A percentile compares a stretch with the other conserved stretches of the same genome.
Conservation (phyloP, 257 asterid species). For the Solanum bulbocastanum region DNA sequence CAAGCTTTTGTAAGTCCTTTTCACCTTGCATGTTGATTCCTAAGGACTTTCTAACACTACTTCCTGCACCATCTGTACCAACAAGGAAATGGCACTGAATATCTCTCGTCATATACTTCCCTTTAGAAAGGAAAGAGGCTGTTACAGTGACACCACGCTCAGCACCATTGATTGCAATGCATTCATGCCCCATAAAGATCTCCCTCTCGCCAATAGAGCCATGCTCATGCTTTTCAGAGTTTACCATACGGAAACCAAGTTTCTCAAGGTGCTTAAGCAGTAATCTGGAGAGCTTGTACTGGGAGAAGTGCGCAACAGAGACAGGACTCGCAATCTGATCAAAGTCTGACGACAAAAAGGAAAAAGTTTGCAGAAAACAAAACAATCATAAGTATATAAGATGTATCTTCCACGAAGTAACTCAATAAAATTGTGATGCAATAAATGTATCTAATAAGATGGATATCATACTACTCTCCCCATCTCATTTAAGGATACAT, state of each 20-base stretch:
- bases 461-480: background rate
- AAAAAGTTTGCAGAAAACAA: conserved; percentile 4
- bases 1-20: conserved; percentile 71
- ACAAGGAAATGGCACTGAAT: conserved; percentile 61
- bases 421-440: background rate
- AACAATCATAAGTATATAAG: conserved; percentile 1
- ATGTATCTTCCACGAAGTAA: background rate
- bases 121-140: conserved; percentile 31
- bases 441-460: background rate
- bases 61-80: conserved; percentile 90
- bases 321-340: conserved; percentile 69
- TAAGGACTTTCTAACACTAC: conserved; percentile 62
- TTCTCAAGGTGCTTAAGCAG: conserved; percentile 56
- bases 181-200: conserved; percentile 75
- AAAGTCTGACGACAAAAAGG: conserved; percentile 54
- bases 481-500: background rate
- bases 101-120: conserved; percentile 28
- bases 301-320: conserved; percentile 95
- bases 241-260: conserved; percentile 34
- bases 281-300: conserved; percentile 66
- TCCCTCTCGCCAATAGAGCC: conserved; percentile 23
- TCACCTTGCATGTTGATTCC: conserved; percentile 73
- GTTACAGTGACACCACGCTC: conserved; percentile 48
- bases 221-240: conserved; percentile 11
- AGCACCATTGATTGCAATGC: conserved; percentile 35